These are phyloP conservation scores for Boletus mariae DNA, from an alignment of 1,284 basidiomycete genomes.

Conservation along the genomic window DNA sequence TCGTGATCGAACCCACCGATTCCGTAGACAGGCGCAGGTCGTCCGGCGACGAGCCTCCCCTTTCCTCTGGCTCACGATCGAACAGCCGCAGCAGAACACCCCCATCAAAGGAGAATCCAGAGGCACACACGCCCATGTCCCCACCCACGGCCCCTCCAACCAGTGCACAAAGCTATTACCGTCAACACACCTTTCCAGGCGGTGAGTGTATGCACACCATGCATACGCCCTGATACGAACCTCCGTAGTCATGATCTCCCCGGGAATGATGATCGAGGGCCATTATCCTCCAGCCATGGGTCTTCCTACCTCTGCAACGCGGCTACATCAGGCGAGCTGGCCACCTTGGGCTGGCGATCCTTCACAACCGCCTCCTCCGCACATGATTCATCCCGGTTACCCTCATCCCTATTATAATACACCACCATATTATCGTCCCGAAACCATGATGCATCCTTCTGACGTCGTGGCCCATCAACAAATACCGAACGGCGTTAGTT, in stretches of 20 bases:
- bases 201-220: conserved; percentile 13
- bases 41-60: conserved; percentile 36
- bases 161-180: conserved; percentile 57
- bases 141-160: conserved; percentile 32
- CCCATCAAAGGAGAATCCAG: conserved; percentile 39
- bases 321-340: conserved; percentile 44
- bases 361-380: conserved; percentile 30
- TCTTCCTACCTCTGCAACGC: conserved; percentile 51
- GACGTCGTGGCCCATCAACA: conserved; percentile 15
- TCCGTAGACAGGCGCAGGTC: conserved; percentile 31
- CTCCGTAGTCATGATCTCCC: conserved; percentile 25
- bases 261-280: conserved; percentile 32
- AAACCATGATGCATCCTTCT: conserved; percentile 26
- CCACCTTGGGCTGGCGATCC: conserved; percentile 34
- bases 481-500: conserved; percentile 12
- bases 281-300: conserved; percentile 35
- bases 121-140: conserved; percentile 27
- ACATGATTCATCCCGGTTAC: conserved; percentile 39
- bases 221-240: conserved; percentile 1
- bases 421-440: conserved; percentile 49
- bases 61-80: conserved; percentile 43
- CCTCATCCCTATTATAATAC: conserved; percentile 42
- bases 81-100: conserved; percentile 50
- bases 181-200: conserved; percentile 51
- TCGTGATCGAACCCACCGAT: conserved; percentile 55